A percentile compares a stretch with the other conserved stretches of the same genome.
phyloP scores from a whole-genome alignment of 805 yeast genomes.

The Schwanniomyces polymorphus region DNA sequence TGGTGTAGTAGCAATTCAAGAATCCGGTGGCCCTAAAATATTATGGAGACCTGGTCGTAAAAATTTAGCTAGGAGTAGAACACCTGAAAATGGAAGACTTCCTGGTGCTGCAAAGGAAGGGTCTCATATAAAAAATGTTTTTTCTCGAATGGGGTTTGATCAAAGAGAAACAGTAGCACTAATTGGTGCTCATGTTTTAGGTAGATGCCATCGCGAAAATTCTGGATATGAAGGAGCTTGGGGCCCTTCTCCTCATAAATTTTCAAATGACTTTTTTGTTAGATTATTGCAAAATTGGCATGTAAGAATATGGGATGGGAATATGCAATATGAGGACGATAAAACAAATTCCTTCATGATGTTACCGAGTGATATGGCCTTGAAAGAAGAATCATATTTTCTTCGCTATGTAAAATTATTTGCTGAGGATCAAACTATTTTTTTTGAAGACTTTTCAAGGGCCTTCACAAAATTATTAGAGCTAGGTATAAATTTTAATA shows the following conservation, averaged over 20 bases:
- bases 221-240: constrained; percentile 48
- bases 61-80: constrained; percentile 48
- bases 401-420: constrained; percentile 46
- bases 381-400: constrained; percentile 47
- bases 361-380: constrained; percentile 59
- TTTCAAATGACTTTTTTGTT: constrained; percentile 40
- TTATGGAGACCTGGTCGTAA: constrained; percentile 84
- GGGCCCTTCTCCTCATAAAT: constrained; percentile 40
- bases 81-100: constrained; percentile 67
- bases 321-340: constrained; percentile 40
- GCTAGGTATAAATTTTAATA: no score
- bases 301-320: constrained; percentile 40
- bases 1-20: constrained; percentile 78
- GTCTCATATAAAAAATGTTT: constrained; percentile 62
- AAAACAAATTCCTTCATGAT: constrained; percentile 47
- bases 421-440: constrained; percentile 49
- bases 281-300: constrained; percentile 56
- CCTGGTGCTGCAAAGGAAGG: constrained; percentile 73
- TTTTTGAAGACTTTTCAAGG: constrained; percentile 49
- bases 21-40: constrained; percentile 73
- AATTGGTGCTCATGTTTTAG: constrained; percentile 44
- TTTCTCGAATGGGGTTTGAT: constrained; percentile 51
- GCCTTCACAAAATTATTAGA: constrained; percentile 50
- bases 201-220: constrained; percentile 35
- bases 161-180: constrained; percentile 43